phyloP scores from a whole-genome alignment of 2,329 filamentous ascomycete genomes.

The Pestalotiopsis sp. region DNA sequence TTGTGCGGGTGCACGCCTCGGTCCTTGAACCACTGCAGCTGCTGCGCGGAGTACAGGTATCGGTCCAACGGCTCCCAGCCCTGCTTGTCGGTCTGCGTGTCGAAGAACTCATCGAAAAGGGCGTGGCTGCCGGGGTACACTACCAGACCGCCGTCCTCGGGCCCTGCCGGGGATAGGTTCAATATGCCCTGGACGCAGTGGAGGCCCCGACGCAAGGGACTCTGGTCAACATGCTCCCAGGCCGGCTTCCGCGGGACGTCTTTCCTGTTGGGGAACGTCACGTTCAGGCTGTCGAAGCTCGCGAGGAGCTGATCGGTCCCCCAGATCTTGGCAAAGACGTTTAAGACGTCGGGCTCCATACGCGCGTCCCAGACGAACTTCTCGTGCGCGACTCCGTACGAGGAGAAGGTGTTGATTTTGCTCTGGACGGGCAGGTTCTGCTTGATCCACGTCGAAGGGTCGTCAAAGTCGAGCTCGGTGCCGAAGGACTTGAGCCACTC shows the following conservation, averaged over 20 bases:
- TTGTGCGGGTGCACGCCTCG: conserved; percentile 33
- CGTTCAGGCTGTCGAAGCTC: conserved; percentile 48
- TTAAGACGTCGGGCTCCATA: conserved; percentile 39
- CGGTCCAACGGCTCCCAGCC: conserved; percentile 30
- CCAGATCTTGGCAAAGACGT: conserved; percentile 42
- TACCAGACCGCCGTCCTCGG: conserved; percentile 40
- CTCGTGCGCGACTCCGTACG: conserved; percentile 40
- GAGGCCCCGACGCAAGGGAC: conserved; percentile 25
- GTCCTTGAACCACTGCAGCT: conserved; percentile 36
- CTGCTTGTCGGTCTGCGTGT: conserved; percentile 27
- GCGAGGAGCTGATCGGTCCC: conserved; percentile 44
- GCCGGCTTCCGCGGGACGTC: conserved; percentile 26
- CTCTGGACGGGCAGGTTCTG: conserved; percentile 39
- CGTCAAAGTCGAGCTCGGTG: conserved; percentile 22
- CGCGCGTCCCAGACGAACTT: conserved; percentile 42
- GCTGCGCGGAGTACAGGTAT: conserved; percentile 31
- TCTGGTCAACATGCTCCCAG: conserved; percentile 41
- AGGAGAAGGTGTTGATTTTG: conserved; percentile 31
- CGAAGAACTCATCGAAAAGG: conserved; percentile 35
- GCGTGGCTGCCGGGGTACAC: conserved; percentile 34
- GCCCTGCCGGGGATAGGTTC: conserved; percentile 34
- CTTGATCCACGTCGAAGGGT: conserved; percentile 36
- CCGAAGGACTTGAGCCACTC: conserved; percentile 23
- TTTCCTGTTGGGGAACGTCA: conserved; percentile 38
- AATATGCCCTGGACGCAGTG: conserved; percentile 35